Conservation (phyloP, 306 rosid genomes). For the Fagus crenata region DNA sequence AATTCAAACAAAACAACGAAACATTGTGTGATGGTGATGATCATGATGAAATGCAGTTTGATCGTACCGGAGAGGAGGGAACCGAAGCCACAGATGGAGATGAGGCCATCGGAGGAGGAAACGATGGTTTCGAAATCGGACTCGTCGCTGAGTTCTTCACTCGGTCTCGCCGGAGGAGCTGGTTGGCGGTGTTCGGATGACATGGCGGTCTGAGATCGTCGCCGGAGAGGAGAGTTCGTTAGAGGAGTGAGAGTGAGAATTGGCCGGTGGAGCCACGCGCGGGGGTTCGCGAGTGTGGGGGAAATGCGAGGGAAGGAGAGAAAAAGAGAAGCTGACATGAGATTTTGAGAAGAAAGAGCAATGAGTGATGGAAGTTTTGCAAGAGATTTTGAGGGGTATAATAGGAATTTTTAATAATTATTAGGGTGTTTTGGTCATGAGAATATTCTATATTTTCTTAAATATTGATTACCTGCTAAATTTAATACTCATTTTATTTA, state of each 20-base stretch:
- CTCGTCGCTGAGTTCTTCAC: slow-evolving; percentile 46
- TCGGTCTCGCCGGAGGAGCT: not conserved
- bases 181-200: slow-evolving; percentile 7
- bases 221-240: slow-evolving; percentile 20
- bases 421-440: not conserved
- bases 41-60: not conserved
- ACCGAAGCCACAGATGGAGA: slow-evolving; percentile 90
- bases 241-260: not conserved
- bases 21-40: not conserved
- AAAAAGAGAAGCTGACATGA: slow-evolving; percentile 10
- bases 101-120: slow-evolving; percentile 45
- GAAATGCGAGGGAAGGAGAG: slow-evolving; percentile 23
- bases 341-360: not conserved
- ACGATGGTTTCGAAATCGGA: slow-evolving; percentile 40
- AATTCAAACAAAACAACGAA: not conserved
- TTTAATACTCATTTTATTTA: too few species aligned
- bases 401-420: not conserved
- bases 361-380: not conserved
- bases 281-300: slow-evolving; percentile 13
- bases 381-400: not conserved
- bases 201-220: slow-evolving; percentile 22
- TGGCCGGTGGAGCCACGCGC: slow-evolving; percentile 33
- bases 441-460: not conserved
- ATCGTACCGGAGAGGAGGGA: slow-evolving; percentile 83
- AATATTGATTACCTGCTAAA: too few species aligned